phyloP scores from a whole-genome alignment of 2,329 filamentous ascomycete species.

The Penicillium sp. region DNA sequence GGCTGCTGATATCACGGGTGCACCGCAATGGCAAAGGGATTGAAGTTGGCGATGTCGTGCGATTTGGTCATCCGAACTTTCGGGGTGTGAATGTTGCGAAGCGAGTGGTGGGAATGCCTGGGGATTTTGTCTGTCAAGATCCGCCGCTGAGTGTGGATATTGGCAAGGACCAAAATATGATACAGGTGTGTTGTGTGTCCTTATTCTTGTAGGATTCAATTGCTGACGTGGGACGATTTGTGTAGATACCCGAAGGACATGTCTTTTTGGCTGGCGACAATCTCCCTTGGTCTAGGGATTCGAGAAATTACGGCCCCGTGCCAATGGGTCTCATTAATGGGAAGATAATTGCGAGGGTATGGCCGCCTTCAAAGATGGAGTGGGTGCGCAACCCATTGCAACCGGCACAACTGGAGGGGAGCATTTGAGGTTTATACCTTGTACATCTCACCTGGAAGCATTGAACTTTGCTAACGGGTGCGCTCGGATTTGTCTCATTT shows the following conservation, averaged over 20 bases:
- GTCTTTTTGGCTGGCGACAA: conserved; percentile 93
- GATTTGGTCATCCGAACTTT: conserved; percentile 71
- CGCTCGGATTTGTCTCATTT: neutral
- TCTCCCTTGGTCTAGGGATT: conserved; percentile 78
- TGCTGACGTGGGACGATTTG: conserved; percentile 3
- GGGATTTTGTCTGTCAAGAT: conserved; percentile 53
- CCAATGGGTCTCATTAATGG: conserved; percentile 81
- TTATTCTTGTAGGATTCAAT: neutral
- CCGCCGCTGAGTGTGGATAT: conserved; percentile 35
- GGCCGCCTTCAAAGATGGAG: conserved; percentile 37
- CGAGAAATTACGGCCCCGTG: conserved; percentile 78
- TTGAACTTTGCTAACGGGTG: neutral
- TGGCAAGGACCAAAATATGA: conserved; percentile 41
- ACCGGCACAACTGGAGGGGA: conserved; percentile 28
- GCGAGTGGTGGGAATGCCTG: conserved; percentile 72
- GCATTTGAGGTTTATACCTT: conserved; percentile 1
- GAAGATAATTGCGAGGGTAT: conserved; percentile 65
- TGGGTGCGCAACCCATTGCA: conserved; percentile 41
- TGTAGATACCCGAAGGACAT: conserved; percentile 82
- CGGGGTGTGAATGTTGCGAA: conserved; percentile 67
- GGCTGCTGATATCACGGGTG: conserved; percentile 65
- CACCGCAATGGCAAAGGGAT: conserved; percentile 67
- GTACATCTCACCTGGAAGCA: neutral
- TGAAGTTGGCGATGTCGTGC: conserved; percentile 78
- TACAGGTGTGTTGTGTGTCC: conserved; percentile 47